Percentiles rank a stretch among this genome's conserved stretches.
phyloP scores from a whole-genome alignment of 345 rosid species.

The Triadica sebifera region DNA sequence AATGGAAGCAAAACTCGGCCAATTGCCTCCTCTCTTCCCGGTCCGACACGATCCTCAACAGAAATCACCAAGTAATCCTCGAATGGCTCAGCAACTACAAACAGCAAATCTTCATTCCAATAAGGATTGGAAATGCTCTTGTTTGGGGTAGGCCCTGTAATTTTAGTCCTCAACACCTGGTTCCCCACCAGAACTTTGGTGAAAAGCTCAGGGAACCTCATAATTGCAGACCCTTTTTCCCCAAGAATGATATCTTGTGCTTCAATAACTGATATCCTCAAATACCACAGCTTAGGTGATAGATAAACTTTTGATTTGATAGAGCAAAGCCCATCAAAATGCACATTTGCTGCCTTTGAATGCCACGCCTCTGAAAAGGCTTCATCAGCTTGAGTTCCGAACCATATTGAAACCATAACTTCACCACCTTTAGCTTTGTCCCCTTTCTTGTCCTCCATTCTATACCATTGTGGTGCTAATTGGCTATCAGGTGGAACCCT shows the following conservation, averaged over 20 bases:
- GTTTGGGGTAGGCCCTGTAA: slow-evolving; percentile 35
- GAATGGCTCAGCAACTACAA: slow-evolving; percentile 71
- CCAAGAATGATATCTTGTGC: slow-evolving; percentile 60
- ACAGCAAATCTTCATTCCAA: slow-evolving; percentile 72
- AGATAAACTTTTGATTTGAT: slow-evolving; percentile 69
- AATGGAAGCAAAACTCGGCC: slow-evolving; percentile 56
- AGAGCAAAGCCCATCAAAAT: slow-evolving; percentile 53
- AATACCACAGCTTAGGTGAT: slow-evolving; percentile 73
- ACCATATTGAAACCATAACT: slow-evolving; percentile 72
- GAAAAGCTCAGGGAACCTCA: slow-evolving; percentile 54
- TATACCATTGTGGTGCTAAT: slow-evolving; percentile 73
- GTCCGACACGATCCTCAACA: slow-evolving; percentile 55
- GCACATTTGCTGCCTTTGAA: slow-evolving; percentile 64
- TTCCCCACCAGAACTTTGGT: slow-evolving; percentile 57
- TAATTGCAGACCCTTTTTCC: slow-evolving; percentile 42
- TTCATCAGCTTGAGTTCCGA: slow-evolving; percentile 79
- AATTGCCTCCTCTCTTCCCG: slow-evolving; percentile 48
- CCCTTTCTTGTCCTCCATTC: slow-evolving; percentile 57
- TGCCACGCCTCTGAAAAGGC: slow-evolving; percentile 78
- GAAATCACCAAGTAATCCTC: slow-evolving; percentile 55
- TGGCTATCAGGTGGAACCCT: slow-evolving; percentile 76
- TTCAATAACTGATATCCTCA: slow-evolving; percentile 60
- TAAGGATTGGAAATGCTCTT: slow-evolving; percentile 55
- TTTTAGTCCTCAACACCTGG: slow-evolving; percentile 56
- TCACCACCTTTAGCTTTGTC: slow-evolving; percentile 45